Conservation (phyloP, 139 green algal genomes). For the Bryopsis sp. region DNA sequence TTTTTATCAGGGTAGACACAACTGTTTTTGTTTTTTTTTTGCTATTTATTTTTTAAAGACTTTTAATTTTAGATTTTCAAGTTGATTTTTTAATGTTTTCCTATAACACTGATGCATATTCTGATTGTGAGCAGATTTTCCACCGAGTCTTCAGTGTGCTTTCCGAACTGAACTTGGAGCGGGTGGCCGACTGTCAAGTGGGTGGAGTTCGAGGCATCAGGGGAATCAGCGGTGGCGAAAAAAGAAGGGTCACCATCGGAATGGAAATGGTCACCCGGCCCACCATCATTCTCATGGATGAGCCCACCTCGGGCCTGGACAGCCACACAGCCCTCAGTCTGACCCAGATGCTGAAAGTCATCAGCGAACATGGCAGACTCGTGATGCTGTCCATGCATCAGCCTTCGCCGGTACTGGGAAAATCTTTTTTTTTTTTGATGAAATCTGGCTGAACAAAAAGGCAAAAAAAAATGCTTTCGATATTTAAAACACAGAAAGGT, state of each 20-base stretch:
- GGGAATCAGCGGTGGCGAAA: slow-evolving; percentile 31
- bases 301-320: slow-evolving; percentile 44
- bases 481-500: too few relatives aligned
- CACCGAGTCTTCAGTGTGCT: slow-evolving; percentile 11
- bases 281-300: slow-evolving; percentile 41
- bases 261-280: slow-evolving; percentile 39
- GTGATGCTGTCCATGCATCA: slow-evolving; percentile 66
- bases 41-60: too few relatives aligned
- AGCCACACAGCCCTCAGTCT: slow-evolving; percentile 26
- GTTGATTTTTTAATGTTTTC: too few relatives aligned
- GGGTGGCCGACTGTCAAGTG: slow-evolving; percentile 10
- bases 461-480: too few relatives aligned
- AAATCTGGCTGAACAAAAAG: too few relatives aligned
- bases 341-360: slow-evolving; percentile 20
- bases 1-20: too few relatives aligned
- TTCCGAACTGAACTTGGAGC: slow-evolving; percentile 16
- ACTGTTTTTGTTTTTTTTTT: too few relatives aligned
- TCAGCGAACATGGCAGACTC: slow-evolving; percentile 36
- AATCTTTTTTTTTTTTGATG: too few relatives aligned
- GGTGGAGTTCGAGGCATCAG: slow-evolving; percentile 16
- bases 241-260: slow-evolving; percentile 38
- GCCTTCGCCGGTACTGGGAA: slow-evolving; percentile 35
- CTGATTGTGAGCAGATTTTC: not conserved
- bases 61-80: too few relatives aligned
- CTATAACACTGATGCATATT: too few relatives aligned